phyloP scores from a whole-genome alignment of 805 yeast genomes.

The Cephaloascus fragrans region DNA sequence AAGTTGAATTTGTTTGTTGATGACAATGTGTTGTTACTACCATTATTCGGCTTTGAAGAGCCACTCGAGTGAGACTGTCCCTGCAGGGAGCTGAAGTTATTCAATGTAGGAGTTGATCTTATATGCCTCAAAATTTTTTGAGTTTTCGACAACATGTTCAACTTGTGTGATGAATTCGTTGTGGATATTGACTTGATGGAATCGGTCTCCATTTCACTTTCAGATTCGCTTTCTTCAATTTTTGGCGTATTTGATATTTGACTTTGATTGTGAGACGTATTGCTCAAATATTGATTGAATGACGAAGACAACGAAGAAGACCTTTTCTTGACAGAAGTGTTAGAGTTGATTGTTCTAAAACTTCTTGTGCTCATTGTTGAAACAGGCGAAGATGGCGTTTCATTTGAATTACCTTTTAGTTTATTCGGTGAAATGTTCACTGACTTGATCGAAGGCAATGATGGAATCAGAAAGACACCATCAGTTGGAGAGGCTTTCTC shows the following conservation, averaged over 20 bases:
- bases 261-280: neutral
- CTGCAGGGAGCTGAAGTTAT: neutral
- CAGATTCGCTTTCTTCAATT: neutral
- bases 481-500: conserved; percentile 7
- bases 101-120: neutral
- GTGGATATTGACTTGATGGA: neutral
- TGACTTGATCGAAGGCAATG: conserved; percentile 1
- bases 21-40: neutral
- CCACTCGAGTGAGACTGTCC: too few relatives aligned
- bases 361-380: conserved; percentile 4
- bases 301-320: conserved; percentile 7
- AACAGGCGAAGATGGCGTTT: conserved; percentile 3
- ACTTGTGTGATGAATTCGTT: neutral
- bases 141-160: neutral
- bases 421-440: conserved; percentile 1
- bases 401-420: neutral
- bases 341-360: conserved; percentile 2
- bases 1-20: neutral
- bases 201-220: neutral
- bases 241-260: neutral
- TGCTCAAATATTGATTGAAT: conserved; percentile 5
- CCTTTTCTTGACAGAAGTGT: conserved; percentile 4
- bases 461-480: conserved; percentile 5
- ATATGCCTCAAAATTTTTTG: neutral
- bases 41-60: too few relatives aligned